A percentile compares a stretch with the other conserved stretches of the same genome.
These are phyloP conservation scores for Russula olivacea DNA, from an alignment of 768 basidiomycete genomes.

Conservation along the genomic window DNA sequence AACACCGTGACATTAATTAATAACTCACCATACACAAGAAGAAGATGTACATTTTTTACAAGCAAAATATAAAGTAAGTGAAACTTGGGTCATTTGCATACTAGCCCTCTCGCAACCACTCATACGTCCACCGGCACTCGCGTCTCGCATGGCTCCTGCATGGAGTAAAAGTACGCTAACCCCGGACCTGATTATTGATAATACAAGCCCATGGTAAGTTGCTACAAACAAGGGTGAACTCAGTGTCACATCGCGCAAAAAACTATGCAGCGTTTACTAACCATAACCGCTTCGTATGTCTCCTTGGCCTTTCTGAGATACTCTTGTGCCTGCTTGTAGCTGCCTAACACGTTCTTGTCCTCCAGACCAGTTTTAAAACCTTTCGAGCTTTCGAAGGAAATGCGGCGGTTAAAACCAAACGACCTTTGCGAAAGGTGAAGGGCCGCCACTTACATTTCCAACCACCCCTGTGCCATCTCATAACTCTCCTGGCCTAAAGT, in stretches of 20 bases:
- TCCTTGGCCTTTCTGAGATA: conserved; percentile 13
- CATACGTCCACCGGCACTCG: neutral
- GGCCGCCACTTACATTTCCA: neutral
- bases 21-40: too few relatives aligned
- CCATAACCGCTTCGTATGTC: conserved; percentile 1
- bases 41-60: neutral
- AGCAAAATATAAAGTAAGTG: neutral
- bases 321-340: neutral
- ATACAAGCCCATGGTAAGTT: conserved; percentile 1
- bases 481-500: neutral
- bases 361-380: conserved; percentile 5
- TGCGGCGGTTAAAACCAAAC: neutral
- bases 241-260: neutral
- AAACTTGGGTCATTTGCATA: neutral
- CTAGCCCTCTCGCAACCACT: neutral
- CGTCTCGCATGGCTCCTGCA: neutral
- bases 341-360: neutral
- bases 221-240: neutral
- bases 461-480: neutral
- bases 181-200: neutral
- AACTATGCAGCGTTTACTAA: neutral
- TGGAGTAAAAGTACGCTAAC: neutral
- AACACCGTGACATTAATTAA: too few relatives aligned
- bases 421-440: too few relatives aligned
- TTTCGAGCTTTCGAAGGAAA: neutral